Conservation (phyloP, 805 yeast genomes). For the Sugiyamaella mastotermitis region DNA sequence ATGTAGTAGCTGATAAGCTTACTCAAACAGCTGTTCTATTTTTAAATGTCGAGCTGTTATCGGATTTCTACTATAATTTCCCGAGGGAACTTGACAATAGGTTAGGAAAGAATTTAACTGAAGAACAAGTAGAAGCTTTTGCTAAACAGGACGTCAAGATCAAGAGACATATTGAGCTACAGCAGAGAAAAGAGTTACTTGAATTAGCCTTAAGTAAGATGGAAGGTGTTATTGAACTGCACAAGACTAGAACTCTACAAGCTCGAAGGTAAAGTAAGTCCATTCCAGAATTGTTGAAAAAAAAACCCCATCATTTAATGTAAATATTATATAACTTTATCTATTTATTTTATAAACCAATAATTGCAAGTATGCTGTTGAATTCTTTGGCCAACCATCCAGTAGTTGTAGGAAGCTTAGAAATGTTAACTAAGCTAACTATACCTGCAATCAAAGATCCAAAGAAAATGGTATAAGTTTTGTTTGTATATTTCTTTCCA, state of each 20-base stretch:
- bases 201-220: slow-evolving; percentile 81
- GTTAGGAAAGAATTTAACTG: slow-evolving; percentile 54
- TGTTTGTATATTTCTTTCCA: slow-evolving; percentile 9
- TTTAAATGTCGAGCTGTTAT: slow-evolving; percentile 84
- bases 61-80: slow-evolving; percentile 93
- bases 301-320: background rate
- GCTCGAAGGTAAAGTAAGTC: background rate
- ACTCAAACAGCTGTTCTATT: slow-evolving; percentile 91
- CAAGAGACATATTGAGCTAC: slow-evolving; percentile 85
- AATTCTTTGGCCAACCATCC: slow-evolving; percentile 20
- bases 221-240: slow-evolving; percentile 73
- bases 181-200: slow-evolving; percentile 83
- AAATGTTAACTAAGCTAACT: slow-evolving; percentile 10
- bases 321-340: background rate
- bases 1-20: slow-evolving; percentile 84
- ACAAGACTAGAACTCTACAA: slow-evolving; percentile 27
- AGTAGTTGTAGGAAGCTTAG: slow-evolving; percentile 9
- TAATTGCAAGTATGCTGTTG: slow-evolving; percentile 8
- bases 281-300: background rate
- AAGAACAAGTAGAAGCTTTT: slow-evolving; percentile 77
- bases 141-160: slow-evolving; percentile 95
- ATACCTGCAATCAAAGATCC: slow-evolving; percentile 4
- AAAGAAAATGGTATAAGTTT: slow-evolving; percentile 5
- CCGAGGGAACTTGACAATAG: slow-evolving; percentile 86
- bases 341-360: slow-evolving; percentile 3